These are phyloP conservation scores for Lentinula edodes DNA, from an alignment of 768 basidiomycete species.

Conservation along the genomic window DNA sequence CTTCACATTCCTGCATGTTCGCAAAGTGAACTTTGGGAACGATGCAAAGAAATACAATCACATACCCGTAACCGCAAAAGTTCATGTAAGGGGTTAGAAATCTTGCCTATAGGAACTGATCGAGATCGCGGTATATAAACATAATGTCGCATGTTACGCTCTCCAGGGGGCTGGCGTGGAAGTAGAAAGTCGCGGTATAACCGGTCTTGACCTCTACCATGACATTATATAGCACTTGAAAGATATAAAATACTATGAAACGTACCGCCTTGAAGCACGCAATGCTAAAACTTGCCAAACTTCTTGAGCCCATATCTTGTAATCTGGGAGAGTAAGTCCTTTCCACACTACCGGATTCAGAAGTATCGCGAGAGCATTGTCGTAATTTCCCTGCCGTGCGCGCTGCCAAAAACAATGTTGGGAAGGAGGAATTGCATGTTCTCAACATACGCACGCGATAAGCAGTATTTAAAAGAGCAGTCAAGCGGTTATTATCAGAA, in stretches of 20 bases:
- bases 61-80: conserved; percentile 42
- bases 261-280: conserved; percentile 63
- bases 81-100: conserved; percentile 39
- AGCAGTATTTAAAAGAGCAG: conserved; percentile 58
- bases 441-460: conserved; percentile 44
- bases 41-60: not conserved
- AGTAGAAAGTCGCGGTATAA: conserved; percentile 62
- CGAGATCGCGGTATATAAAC: conserved; percentile 27
- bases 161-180: conserved; percentile 51
- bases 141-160: conserved; percentile 53
- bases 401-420: conserved; percentile 30
- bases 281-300: conserved; percentile 75
- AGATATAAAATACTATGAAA: conserved; percentile 4
- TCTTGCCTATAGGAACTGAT: conserved; percentile 23
- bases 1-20: conserved; percentile 49
- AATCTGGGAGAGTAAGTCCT: conserved; percentile 58
- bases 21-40: not conserved
- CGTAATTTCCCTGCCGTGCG: conserved; percentile 65
- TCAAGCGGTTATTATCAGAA: conserved; percentile 57
- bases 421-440: not conserved
- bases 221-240: not conserved
- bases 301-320: conserved; percentile 66
- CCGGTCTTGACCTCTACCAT: conserved; percentile 54
- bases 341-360: conserved; percentile 69
- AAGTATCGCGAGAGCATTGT: conserved; percentile 54